These are phyloP conservation scores for Populus hybrid DNA, from an alignment of 441 rosid genomes.

Conservation along the genomic window DNA sequence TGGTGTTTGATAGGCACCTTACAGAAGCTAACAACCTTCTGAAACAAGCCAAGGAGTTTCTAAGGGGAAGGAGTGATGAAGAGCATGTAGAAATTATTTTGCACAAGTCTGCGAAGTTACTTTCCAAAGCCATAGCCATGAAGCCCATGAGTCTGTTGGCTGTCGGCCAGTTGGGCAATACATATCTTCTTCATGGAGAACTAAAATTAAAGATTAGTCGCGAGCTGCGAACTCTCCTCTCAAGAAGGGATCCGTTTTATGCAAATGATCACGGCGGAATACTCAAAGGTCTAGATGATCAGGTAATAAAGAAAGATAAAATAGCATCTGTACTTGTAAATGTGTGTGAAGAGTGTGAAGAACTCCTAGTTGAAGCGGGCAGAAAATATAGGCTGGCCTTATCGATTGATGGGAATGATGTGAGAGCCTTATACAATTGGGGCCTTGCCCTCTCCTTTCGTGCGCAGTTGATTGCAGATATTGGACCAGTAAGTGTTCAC, in stretches of 20 bases:
- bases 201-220: slow-evolving; percentile 57
- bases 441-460: slow-evolving; percentile 78
- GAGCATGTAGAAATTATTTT: slow-evolving; percentile 45
- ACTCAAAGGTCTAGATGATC: slow-evolving; percentile 27
- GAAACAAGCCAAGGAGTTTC: slow-evolving; percentile 49
- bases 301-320: slow-evolving; percentile 31
- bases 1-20: slow-evolving; percentile 49
- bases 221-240: slow-evolving; percentile 51
- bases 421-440: slow-evolving; percentile 70
- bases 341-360: slow-evolving; percentile 70
- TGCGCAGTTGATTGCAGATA: slow-evolving; percentile 69
- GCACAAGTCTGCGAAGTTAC: slow-evolving; percentile 31
- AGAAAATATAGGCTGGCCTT: slow-evolving; percentile 40
- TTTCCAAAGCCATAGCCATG: slow-evolving; percentile 49
- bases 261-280: slow-evolving; percentile 16
- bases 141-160: slow-evolving; percentile 71
- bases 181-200: slow-evolving; percentile 76
- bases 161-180: slow-evolving; percentile 68
- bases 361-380: slow-evolving; percentile 66
- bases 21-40: slow-evolving; percentile 52
- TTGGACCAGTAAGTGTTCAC: slow-evolving; percentile 63
- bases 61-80: slow-evolving; percentile 35
- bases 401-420: slow-evolving; percentile 57
- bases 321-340: slow-evolving; percentile 43
- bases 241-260: slow-evolving; percentile 29